Base-by-base conservation (phyloP, 2,329 filamentous ascomycete genomes). In the Diplodia scrobiculata region DNA sequence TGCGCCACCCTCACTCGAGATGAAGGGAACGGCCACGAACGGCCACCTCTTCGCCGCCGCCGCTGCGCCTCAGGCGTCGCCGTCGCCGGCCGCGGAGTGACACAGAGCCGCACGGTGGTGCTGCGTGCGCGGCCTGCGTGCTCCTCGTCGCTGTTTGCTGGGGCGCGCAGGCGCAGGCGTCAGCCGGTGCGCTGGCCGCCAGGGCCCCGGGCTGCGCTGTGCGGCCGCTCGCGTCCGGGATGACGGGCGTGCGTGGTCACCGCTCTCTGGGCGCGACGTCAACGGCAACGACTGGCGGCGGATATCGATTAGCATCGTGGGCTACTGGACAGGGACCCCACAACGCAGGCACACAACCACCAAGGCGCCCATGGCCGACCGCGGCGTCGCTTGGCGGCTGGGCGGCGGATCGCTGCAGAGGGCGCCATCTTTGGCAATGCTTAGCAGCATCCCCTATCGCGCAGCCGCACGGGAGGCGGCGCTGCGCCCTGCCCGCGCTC, bases 371-470 rank as follows among this genome's bases (percentile, higher is more conserved):
- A 47, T 27, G 19, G 11, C 25, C 54, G 21, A 58, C 53, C 41
- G 41, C n/a, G 27, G n/a, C 14, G 25, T 14, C 45, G 19, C 47
- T 63, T 50, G 59, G 47, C 48, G 14, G n/a, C 47, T 52, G 27
- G 48, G 59, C 58, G 41, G 41, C 58, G 41, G 58, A 62, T 62
- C 58, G 58, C 27, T 51, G 47, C 41, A 50, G 58, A 32, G 5
- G 58, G 41, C 41, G 21, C 58, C 58, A 27, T 32, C 48, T 50
- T 52, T 27, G 48, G 59, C 45, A 52, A 63, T 38, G 59, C 59
- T 63, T 63, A 63, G n/a, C 59, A 63, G 25, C 47, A 45, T 52
- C 50, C 62, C 62, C 36, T 63, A 63, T 63, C 45, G 21, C 47
- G 6, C 25, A 11, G 34, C 58, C 11, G 41, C 47, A n/a, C 27